phyloP scores from a whole-genome alignment of 164 flowering plant genomes.

The Macadamia integrifolia region DNA sequence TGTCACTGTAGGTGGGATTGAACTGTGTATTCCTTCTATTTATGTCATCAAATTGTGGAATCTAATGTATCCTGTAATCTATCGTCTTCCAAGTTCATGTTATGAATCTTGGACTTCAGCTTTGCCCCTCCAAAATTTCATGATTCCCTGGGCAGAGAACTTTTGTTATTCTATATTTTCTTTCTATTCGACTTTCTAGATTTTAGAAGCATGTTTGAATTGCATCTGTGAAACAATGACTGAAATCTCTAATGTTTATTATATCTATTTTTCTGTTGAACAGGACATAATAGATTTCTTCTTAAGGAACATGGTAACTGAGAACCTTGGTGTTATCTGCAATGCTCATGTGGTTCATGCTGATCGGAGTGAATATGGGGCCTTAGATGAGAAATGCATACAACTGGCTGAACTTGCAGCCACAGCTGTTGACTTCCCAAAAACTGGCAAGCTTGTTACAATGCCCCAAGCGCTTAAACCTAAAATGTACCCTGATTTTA shows the following conservation, averaged over 20 bases:
- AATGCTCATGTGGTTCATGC: slow-evolving; percentile 97
- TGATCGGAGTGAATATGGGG: slow-evolving; percentile 70
- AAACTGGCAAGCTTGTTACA: slow-evolving; percentile 70
- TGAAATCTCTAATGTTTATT: slow-evolving; percentile 4
- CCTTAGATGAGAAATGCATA: slow-evolving; percentile 73
- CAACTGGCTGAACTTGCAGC: slow-evolving; percentile 82
- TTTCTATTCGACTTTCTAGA: neutral
- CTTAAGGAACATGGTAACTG: slow-evolving; percentile 63
- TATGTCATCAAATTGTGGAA: too few species aligned
- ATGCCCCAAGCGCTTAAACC: slow-evolving; percentile 75
- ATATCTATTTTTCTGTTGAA: slow-evolving; percentile 9
- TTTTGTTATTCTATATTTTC: neutral
- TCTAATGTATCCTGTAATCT: neutral
- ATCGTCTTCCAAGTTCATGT: neutral
- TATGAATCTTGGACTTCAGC: too few species aligned
- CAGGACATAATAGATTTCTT: slow-evolving; percentile 92
- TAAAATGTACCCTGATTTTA: slow-evolving; percentile 81
- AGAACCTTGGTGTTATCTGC: slow-evolving; percentile 77
- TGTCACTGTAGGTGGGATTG: too few species aligned
- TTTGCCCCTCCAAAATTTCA: neutral
- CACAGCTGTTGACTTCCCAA: slow-evolving; percentile 89
- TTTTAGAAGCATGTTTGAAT: neutral
- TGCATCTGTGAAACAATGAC: neutral
- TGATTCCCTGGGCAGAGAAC: neutral
- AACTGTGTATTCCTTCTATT: too few species aligned